Evolutionary conservation across 2,329 filamentous ascomycete species (phyloP).

Genomic region (Xylariaceae sp.): DNA sequence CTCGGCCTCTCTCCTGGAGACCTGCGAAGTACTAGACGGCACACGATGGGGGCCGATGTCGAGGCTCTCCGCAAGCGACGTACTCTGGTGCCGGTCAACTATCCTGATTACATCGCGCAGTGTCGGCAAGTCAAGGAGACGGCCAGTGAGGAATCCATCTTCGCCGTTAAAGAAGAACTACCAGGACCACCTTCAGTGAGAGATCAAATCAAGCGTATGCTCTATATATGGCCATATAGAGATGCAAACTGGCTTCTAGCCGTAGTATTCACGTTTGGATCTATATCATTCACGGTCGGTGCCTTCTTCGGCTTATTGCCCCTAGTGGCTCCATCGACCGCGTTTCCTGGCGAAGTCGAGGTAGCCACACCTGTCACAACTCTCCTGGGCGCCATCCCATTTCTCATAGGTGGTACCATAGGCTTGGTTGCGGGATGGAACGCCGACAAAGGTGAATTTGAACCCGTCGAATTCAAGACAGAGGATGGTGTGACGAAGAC

Average conservation of each 20-base stretch:
- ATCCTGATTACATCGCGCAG: slow-evolving; percentile 3
- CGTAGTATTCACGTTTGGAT: slow-evolving; percentile 29
- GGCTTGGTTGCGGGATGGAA: slow-evolving; percentile 7
- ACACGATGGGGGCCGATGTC: slow-evolving; percentile 1
- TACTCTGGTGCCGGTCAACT: slow-evolving; percentile 3
- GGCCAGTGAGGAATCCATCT: not conserved
- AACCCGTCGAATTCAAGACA: slow-evolving; percentile 5
- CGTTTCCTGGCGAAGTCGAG: slow-evolving; percentile 1
- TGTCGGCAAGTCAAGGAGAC: slow-evolving; percentile 2
- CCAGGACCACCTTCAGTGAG: not conserved
- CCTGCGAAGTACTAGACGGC: not conserved
- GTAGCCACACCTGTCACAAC: slow-evolving; percentile 1
- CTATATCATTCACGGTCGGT: slow-evolving; percentile 12
- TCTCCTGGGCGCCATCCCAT: slow-evolving; percentile 7
- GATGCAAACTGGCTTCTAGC: slow-evolving; percentile 18
- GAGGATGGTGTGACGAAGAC: slow-evolving; percentile 6
- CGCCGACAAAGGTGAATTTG: slow-evolving; percentile 7
- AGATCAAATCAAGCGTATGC: slow-evolving; percentile 16
- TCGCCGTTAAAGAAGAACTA: not conserved
- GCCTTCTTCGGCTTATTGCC: slow-evolving; percentile 4
- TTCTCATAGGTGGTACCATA: slow-evolving; percentile 5
- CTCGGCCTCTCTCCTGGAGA: not conserved
- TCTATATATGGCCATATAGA: slow-evolving; percentile 18
- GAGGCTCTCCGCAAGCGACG: slow-evolving; percentile 3
- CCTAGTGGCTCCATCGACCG: not conserved